Percentiles rank a stretch among this genome's conserved stretches.
phyloP scores from a whole-genome alignment of 2,329 filamentous ascomycete genomes.

The Cercospora nicotianae region DNA sequence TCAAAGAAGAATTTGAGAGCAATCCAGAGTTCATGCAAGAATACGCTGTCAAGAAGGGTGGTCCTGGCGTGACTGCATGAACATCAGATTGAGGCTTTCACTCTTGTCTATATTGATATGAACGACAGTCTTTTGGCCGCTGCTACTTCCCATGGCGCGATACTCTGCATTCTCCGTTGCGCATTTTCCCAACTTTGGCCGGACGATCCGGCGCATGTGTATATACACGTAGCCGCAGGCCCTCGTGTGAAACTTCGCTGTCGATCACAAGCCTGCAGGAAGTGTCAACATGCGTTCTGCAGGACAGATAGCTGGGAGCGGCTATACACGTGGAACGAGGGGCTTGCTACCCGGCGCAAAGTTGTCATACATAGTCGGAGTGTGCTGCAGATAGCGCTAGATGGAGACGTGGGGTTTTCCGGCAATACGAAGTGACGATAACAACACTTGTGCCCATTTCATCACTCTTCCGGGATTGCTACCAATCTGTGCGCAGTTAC shows the following conservation, averaged over 20 bases:
- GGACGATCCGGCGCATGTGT: not conserved
- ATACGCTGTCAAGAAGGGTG: slow-evolving; percentile 54
- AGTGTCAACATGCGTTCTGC: not conserved
- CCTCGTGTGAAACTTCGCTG: not conserved
- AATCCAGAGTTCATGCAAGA: slow-evolving; percentile 79
- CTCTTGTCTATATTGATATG: not conserved
- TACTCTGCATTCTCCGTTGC: not conserved
- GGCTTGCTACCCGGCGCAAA: not conserved
- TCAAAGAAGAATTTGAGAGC: slow-evolving; percentile 88
- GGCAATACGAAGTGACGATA: not conserved
- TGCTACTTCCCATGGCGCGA: not conserved
- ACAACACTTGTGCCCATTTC: not conserved
- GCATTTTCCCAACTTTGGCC: not conserved
- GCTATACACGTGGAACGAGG: not conserved
- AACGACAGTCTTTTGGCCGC: not conserved
- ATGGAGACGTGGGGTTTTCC: not conserved
- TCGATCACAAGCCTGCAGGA: not conserved
- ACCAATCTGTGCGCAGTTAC: not conserved
- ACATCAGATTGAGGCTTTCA: not conserved
- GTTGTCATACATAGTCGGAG: not conserved
- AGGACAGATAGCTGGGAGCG: not conserved
- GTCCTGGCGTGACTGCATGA: slow-evolving; percentile 8
- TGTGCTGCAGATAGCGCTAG: not conserved
- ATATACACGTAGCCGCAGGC: not conserved
- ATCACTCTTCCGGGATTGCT: not conserved